phyloP scores from a whole-genome alignment of 768 basidiomycete genomes.

The Calocera viscosa region DNA sequence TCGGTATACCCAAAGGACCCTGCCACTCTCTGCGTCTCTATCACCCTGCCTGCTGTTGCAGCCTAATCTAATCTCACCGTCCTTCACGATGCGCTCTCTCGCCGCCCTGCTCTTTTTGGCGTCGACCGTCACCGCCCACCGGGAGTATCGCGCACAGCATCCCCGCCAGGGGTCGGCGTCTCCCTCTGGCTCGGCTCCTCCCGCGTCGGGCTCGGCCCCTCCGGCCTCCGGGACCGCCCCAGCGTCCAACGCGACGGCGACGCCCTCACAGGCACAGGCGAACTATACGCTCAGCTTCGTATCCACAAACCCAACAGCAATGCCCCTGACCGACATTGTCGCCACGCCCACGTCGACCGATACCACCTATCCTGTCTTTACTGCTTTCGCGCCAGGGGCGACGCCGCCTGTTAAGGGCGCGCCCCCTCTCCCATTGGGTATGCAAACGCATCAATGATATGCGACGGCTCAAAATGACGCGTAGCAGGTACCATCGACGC shows the following conservation, averaged over 20 bases:
- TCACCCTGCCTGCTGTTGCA: background rate
- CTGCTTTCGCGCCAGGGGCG: constrained; percentile 40
- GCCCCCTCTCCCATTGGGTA: constrained; percentile 35
- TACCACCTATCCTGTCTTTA: constrained; percentile 35
- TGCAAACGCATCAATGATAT: constrained; percentile 9
- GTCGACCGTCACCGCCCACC: background rate
- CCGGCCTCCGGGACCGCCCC: background rate
- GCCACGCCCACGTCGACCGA: constrained; percentile 31
- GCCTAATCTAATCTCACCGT: background rate
- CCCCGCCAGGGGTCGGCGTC: background rate
- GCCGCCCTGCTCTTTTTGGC: background rate
- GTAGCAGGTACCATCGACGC: constrained; percentile 27
- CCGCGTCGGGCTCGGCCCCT: background rate
- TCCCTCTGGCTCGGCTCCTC: background rate
- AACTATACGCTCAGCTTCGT: constrained; percentile 32
- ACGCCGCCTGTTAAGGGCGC: constrained; percentile 46
- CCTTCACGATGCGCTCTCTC: background rate
- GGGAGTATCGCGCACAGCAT: background rate
- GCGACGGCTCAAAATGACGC: background rate
- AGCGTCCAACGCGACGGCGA: background rate
- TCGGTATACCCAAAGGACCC: background rate
- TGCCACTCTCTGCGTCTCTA: background rate
- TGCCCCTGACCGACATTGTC: constrained; percentile 41
- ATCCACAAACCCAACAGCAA: constrained; percentile 47
- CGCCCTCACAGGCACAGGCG: background rate